A percentile compares a stretch with the other conserved stretches of the same genome.
Evolutionary conservation across 805 yeast species (phyloP).

Genomic region (Metschnikowia cerradonensis): DNA sequence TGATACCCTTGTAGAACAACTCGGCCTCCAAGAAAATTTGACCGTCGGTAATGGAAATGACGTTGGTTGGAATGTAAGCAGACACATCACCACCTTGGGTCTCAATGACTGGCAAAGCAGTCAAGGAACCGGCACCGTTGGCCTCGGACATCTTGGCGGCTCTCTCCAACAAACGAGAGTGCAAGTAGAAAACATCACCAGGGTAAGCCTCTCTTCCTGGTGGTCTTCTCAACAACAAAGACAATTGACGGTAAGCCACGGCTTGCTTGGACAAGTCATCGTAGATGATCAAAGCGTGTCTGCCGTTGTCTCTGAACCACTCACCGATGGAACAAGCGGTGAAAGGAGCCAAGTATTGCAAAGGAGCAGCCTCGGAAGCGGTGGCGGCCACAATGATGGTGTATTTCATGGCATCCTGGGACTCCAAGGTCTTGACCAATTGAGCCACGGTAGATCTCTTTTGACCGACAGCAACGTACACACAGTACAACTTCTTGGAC

Average conservation of each 20-base stretch:
- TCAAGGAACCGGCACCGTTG: slow-evolving; percentile 89
- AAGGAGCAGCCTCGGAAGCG: slow-evolving; percentile 99
- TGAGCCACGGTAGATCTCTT: slow-evolving; percentile 99
- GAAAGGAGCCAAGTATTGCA: slow-evolving; percentile 99
- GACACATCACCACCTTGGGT: slow-evolving; percentile 99
- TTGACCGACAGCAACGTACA: slow-evolving; percentile 99
- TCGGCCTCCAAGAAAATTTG: slow-evolving; percentile 99
- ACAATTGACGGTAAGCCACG: slow-evolving; percentile 99
- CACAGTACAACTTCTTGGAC: slow-evolving; percentile 98
- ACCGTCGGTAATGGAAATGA: slow-evolving; percentile 95
- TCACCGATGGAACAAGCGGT: slow-evolving; percentile 99
- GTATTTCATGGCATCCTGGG: slow-evolving; percentile 96
- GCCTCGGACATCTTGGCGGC: slow-evolving; percentile 94
- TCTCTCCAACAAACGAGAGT: slow-evolving; percentile 92
- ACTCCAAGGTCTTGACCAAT: slow-evolving; percentile 98
- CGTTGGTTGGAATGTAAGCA: slow-evolving; percentile 96
- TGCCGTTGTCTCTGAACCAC: slow-evolving; percentile 99
- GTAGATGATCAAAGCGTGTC: slow-evolving; percentile 93
- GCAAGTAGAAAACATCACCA: slow-evolving; percentile 95
- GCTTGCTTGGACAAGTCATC: slow-evolving; percentile 99
- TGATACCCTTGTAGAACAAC: slow-evolving; percentile 99
- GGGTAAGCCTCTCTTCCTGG: slow-evolving; percentile 98
- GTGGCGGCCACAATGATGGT: slow-evolving; percentile 98
- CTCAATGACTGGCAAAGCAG: slow-evolving; percentile 95
- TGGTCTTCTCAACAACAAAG: slow-evolving; percentile 94